phyloP scores from a whole-genome alignment of 768 basidiomycete species.

The Leucosporidium yakuticum region DNA sequence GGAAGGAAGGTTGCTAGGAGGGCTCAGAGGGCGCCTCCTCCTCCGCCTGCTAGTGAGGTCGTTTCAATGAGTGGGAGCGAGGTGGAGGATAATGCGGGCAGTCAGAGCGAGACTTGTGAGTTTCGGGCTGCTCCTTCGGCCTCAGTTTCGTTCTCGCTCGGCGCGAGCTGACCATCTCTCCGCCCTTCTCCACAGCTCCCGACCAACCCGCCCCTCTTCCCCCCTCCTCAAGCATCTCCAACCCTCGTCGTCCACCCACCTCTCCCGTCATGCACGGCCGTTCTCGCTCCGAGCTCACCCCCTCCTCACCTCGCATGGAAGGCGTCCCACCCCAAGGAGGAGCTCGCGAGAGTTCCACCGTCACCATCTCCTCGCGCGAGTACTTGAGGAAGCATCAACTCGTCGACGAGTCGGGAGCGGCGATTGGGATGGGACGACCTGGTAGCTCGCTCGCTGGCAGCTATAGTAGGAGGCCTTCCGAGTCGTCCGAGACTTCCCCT shows the following conservation, averaged over 20 bases:
- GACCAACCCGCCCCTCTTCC: not conserved
- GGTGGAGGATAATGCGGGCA: too few species aligned
- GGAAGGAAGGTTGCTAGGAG: too few species aligned
- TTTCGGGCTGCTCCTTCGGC: too few species aligned
- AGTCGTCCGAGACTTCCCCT: not conserved
- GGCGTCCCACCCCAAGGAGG: constrained; percentile 7
- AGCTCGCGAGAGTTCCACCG: not conserved
- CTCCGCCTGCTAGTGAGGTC: too few species aligned
- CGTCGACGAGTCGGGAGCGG: not conserved
- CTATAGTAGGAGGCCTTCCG: not conserved
- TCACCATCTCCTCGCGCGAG: not conserved
- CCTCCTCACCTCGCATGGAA: constrained; percentile 22
- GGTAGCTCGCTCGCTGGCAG: not conserved
- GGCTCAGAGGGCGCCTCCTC: too few species aligned
- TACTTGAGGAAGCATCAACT: too few species aligned
- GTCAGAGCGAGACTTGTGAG: too few species aligned
- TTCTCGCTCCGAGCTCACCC: constrained; percentile 27
- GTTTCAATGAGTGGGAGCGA: too few species aligned
- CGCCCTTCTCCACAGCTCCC: constrained; percentile 5
- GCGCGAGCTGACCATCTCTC: too few species aligned
- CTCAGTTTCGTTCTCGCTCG: too few species aligned
- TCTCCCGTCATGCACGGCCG: constrained; percentile 23
- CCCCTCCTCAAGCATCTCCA: not conserved
- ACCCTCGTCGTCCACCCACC: constrained; percentile 1
- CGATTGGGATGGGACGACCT: not conserved